These are phyloP conservation scores for Ophiocordyceps camponoti-saundersi DNA, from an alignment of 2,329 filamentous ascomycete species.

Conservation along the genomic window DNA sequence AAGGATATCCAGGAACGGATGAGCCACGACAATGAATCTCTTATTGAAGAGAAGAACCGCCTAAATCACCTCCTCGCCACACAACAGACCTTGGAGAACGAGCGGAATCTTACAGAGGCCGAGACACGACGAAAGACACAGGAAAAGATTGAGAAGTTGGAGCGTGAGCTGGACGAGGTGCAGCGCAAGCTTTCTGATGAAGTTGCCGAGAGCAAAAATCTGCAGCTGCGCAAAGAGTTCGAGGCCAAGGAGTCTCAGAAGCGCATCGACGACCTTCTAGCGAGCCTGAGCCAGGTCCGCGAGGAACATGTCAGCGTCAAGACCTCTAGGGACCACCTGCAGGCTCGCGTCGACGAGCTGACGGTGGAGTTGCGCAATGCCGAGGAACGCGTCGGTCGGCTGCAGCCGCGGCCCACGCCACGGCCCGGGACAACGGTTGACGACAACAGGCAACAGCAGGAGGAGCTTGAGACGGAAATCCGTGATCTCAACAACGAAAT, in stretches of 20 bases:
- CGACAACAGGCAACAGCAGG: constrained; percentile 23
- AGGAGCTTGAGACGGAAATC: constrained; percentile 39
- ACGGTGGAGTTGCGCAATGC: constrained; percentile 76
- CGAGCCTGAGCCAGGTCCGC: constrained; percentile 60
- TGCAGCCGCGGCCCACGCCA: constrained; percentile 64
- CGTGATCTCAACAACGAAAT: constrained; percentile 75
- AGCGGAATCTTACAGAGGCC: constrained; percentile 70
- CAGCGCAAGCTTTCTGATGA: constrained; percentile 77
- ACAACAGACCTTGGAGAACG: constrained; percentile 79
- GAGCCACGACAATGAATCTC: constrained; percentile 69
- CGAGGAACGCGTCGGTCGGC: constrained; percentile 67
- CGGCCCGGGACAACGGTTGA: constrained; percentile 30
- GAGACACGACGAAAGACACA: constrained; percentile 72
- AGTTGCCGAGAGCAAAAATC: constrained; percentile 68
- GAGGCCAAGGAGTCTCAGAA: constrained; percentile 79
- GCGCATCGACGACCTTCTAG: constrained; percentile 79
- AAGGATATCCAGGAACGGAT: constrained; percentile 84
- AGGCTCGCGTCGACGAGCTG: constrained; percentile 75
- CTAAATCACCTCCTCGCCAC: constrained; percentile 71
- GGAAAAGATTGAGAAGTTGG: constrained; percentile 57
- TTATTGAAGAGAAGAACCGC: constrained; percentile 70
- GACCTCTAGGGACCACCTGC: constrained; percentile 77
- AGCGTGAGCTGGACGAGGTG: constrained; percentile 58
- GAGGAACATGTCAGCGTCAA: constrained; percentile 78
- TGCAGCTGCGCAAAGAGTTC: constrained; percentile 71